A percentile compares a stretch with the other conserved stretches of the same genome.
Evolutionary conservation across 2,329 filamentous ascomycete genomes (phyloP).

Genomic region (Epichloe sylvatica): DNA sequence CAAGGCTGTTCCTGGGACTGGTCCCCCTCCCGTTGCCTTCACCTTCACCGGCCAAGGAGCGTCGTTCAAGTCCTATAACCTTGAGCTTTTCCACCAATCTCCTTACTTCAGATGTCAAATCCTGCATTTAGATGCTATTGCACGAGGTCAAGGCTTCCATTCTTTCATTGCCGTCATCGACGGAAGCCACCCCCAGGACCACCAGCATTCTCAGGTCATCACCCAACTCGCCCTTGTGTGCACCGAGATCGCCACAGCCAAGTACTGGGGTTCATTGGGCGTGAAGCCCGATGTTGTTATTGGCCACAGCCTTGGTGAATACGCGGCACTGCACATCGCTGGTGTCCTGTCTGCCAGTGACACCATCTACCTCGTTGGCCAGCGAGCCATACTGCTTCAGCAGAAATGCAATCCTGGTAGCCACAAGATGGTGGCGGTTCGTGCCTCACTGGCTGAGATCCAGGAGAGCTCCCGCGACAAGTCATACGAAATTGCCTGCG

Average conservation of each 20-base stretch:
- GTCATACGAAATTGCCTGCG: too few species aligned
- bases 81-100: slow-evolving; percentile 20
- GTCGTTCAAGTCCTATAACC: slow-evolving; percentile 17
- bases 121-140: slow-evolving; percentile 6
- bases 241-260: slow-evolving; percentile 29
- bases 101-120: slow-evolving; percentile 21
- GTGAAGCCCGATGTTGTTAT: slow-evolving; percentile 30
- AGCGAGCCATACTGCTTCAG: slow-evolving; percentile 41
- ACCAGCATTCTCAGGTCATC: slow-evolving; percentile 9
- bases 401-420: slow-evolving; percentile 32
- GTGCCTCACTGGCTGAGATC: slow-evolving; percentile 10
- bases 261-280: slow-evolving; percentile 25
- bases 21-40: slow-evolving; percentile 16
- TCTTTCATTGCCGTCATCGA: slow-evolving; percentile 28
- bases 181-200: slow-evolving; percentile 13
- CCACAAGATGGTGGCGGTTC: slow-evolving; percentile 23
- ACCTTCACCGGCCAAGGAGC: slow-evolving; percentile 33
- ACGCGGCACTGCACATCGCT: slow-evolving; percentile 46
- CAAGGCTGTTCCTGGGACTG: not conserved
- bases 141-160: slow-evolving; percentile 20
- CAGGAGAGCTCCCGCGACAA: slow-evolving; percentile 17
- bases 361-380: slow-evolving; percentile 47
- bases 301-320: slow-evolving; percentile 46
- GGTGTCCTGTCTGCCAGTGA: slow-evolving; percentile 49
- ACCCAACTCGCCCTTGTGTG: slow-evolving; percentile 26